Base-by-base conservation (phyloP, 805 yeast species). In the Metschnikowia henanensis region DNA sequence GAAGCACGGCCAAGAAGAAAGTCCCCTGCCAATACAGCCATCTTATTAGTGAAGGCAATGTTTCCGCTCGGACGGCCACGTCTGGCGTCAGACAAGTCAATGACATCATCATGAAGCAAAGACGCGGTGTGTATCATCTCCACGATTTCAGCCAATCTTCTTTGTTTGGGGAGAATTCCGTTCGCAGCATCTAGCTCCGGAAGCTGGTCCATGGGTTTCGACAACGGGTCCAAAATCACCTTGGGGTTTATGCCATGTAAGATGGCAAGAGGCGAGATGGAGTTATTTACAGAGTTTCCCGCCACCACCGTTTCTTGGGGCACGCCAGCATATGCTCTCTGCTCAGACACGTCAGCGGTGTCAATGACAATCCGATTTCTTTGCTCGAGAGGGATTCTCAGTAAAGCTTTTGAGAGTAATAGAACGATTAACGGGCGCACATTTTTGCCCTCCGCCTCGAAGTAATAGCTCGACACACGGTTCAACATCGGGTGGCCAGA, bases 51-150 rank as follows among this genome's bases (percentile, higher is more conserved):
- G 67, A 91, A 94, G 7, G 97, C 97, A 47, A 84, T 76, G 66
- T 94, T 94, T 0, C 97, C 98, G 51, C 87, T 80, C 18, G 95
- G 95, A 58, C 87, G 77, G 34, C 96, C 95, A 51, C 99, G 76
- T 61, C 99, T 76, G 26, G 92, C 78, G 58, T 87, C 97, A 0
- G 91, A 81, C 35, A 83, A 75, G 67, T 94, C 99, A 56, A 94
- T 92, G 48, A 94, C 99, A 64, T 94, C 99, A 66, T 94, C 99
- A 64, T 94, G 99, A 42, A 94, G 75, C 51, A 94, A 70, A 10
- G 96, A 86, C 3, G 99, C 98, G 1, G 98, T 94, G 64, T 94
- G 99, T 52, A 94, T 94, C 96, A 94, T 87, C 67, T 94, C 99
- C 8, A 92, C 96, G 57, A 94, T 92, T 68, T 94, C 99, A 1